Percentiles rank a stretch among this genome's conserved stretches.
Conservation (phyloP, 208 protist species). For the Giardia muris region DNA sequence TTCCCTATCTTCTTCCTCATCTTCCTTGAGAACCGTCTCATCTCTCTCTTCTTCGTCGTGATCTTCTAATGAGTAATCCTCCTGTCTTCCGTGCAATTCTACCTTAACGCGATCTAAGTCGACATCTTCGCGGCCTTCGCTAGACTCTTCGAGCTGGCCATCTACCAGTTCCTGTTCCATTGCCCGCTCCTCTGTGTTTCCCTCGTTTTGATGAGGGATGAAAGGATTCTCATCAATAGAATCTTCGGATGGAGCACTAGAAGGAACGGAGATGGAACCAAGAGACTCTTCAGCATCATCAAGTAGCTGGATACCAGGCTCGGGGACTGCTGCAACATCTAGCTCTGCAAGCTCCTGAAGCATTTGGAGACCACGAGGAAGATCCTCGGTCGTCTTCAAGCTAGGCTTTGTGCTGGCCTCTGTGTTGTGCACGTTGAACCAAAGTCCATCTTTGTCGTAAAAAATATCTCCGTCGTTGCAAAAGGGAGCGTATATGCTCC, state of each 20-base stretch:
- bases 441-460: neutral
- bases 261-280: too few species aligned
- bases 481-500: neutral
- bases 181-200: too few species aligned
- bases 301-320: neutral
- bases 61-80: constrained; percentile 40
- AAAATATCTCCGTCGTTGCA: neutral
- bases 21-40: constrained; percentile 47
- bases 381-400: neutral
- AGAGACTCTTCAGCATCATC: neutral
- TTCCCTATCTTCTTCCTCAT: constrained; percentile 37
- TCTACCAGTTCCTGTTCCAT: too few species aligned
- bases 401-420: neutral
- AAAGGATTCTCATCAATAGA: too few species aligned
- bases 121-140: too few species aligned
- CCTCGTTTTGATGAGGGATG: too few species aligned
- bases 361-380: neutral
- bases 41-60: constrained; percentile 43
- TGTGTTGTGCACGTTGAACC: neutral
- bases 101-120: too few species aligned
- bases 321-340: neutral
- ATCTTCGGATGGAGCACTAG: too few species aligned
- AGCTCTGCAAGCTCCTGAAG: neutral
- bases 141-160: too few species aligned
- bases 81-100: too few species aligned